A percentile compares a stretch with the other conserved stretches of the same genome.
phyloP scores from a whole-genome alignment of 441 rosid species.

The Populus hybrid region DNA sequence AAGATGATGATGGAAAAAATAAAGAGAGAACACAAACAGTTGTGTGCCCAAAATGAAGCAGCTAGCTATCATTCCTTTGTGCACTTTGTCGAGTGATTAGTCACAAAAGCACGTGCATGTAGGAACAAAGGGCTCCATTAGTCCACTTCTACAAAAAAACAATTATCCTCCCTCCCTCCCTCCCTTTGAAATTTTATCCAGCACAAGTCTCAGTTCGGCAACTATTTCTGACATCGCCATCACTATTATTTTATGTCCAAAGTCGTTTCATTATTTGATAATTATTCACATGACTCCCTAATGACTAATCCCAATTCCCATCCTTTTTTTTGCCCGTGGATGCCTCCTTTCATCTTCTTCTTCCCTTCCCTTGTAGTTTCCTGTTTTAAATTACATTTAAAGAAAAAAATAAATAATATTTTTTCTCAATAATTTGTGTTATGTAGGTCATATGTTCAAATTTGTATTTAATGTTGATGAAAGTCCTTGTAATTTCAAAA shows the following conservation, averaged over 20 bases:
- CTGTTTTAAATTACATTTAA: neutral
- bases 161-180: no score
- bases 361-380: no score
- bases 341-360: neutral
- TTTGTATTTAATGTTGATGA: no score
- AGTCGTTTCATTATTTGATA: neutral
- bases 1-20: neutral
- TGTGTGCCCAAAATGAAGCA: neutral
- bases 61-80: neutral
- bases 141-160: neutral
- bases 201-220: neutral
- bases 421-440: neutral
- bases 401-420: no score
- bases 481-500: no score
- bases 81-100: neutral
- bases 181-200: no score
- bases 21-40: neutral
- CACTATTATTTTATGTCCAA: neutral
- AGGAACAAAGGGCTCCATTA: neutral
- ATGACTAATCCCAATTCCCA: no score
- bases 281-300: neutral
- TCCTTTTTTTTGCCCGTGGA: neutral
- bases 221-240: neutral
- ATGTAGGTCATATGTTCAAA: no score
- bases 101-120: neutral